These are phyloP conservation scores for Backusella sp. DNA, from an alignment of 192 early-diverging fungal genomes.

Conservation along the genomic window DNA sequence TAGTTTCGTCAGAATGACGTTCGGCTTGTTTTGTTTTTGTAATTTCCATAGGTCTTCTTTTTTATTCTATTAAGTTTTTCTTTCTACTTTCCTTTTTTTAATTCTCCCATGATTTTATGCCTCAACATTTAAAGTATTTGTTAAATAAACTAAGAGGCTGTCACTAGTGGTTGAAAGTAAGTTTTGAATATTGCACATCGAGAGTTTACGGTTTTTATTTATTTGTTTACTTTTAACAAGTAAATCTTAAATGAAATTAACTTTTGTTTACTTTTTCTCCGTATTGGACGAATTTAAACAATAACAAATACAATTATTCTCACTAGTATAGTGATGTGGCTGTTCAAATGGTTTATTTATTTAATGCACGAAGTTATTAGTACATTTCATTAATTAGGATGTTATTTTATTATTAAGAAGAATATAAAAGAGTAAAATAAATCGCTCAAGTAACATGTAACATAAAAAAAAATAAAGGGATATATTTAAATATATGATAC, in stretches of 20 bases:
- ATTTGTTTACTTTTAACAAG: background rate
- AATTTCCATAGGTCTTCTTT: background rate
- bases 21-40: background rate
- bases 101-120: background rate
- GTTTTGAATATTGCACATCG: background rate
- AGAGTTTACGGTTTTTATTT: background rate
- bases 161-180: background rate
- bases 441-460: background rate
- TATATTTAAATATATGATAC: background rate
- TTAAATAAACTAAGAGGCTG: background rate
- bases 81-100: background rate
- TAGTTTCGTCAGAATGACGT: slow-evolving; percentile 4
- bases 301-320: background rate
- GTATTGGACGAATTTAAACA: background rate
- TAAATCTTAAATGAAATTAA: background rate
- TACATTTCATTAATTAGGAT: background rate
- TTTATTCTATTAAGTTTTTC: background rate
- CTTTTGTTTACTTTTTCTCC: background rate
- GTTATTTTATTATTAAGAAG: background rate
- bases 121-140: background rate
- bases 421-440: background rate
- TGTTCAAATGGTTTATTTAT: background rate
- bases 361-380: background rate
- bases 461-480: background rate
- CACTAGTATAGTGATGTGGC: background rate